These are phyloP conservation scores for Populus davidiana DNA, from an alignment of 345 rosid species.

Conservation along the genomic window DNA sequence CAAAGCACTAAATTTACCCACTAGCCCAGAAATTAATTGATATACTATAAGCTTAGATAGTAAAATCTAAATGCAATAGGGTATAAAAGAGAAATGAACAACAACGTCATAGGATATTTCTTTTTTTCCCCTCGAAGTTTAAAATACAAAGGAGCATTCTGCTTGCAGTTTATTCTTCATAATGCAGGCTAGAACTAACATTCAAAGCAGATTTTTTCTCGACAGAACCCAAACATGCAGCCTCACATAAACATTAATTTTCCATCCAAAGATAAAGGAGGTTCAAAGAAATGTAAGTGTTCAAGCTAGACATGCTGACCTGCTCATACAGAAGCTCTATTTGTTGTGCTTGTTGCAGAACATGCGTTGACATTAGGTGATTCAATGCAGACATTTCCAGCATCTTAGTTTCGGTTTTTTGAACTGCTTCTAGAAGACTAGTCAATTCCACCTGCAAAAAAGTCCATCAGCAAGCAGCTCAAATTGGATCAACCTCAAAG, in stretches of 20 bases:
- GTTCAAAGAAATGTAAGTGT: not conserved
- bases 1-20: not conserved
- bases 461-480: slow-evolving; percentile 11
- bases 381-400: slow-evolving; percentile 97
- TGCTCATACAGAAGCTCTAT: slow-evolving; percentile 82
- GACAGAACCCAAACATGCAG: not conserved
- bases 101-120: not conserved
- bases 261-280: not conserved
- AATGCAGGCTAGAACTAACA: not conserved
- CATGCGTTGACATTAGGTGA: slow-evolving; percentile 91
- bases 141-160: not conserved
- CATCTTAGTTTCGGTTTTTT: slow-evolving; percentile 91
- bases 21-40: not conserved
- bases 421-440: slow-evolving; percentile 78
- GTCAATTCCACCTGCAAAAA: slow-evolving; percentile 75
- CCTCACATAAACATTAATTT: not conserved
- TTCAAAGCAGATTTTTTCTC: not conserved
- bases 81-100: not conserved
- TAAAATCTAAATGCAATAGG: not conserved
- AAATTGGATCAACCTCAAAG: slow-evolving; percentile 8
- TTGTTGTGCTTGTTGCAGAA: slow-evolving; percentile 93
- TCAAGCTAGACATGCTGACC: slow-evolving; percentile 36
- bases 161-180: not conserved
- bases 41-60: not conserved
- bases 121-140: not conserved